phyloP scores from a whole-genome alignment of 2,329 filamentous ascomycete genomes.

The Botrytis fabae region DNA sequence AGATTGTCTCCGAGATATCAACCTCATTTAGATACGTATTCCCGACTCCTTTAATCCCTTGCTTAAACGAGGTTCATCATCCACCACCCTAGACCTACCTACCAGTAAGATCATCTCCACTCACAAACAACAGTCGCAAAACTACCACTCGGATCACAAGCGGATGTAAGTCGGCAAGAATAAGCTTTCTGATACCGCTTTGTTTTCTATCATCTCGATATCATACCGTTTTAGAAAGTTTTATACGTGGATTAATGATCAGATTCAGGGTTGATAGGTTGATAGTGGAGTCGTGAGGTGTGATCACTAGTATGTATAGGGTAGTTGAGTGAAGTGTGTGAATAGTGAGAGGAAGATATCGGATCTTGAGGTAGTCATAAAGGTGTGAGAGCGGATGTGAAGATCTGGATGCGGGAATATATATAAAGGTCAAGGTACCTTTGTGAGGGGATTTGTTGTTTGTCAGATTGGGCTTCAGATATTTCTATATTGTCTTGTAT shows the following conservation, averaged over 20 bases:
- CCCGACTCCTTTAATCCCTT: not conserved
- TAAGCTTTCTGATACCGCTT: not conserved
- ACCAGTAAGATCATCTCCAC: not conserved
- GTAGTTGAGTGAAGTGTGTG: not conserved
- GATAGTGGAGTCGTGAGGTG: not conserved
- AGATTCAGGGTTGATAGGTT: not conserved
- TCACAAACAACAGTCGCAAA: not conserved
- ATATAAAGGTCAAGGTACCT: not conserved
- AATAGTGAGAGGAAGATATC: not conserved
- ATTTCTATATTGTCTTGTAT: not conserved
- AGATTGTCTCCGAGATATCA: not conserved
- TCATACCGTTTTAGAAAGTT: not conserved
- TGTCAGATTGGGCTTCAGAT: not conserved
- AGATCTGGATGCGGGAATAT: not conserved
- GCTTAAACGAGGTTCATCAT: not conserved
- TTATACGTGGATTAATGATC: not conserved
- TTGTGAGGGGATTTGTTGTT: not conserved
- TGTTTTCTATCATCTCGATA: not conserved
- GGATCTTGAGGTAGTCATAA: not conserved
- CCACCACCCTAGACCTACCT: not conserved
- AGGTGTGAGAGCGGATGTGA: not conserved
- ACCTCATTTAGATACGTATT: not conserved
- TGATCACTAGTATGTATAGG: not conserved
- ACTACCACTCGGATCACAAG: not conserved
- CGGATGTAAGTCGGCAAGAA: not conserved